Evolutionary conservation across 2,329 filamentous ascomycete species (phyloP).

Genomic region (Biscogniauxia sp.): DNA sequence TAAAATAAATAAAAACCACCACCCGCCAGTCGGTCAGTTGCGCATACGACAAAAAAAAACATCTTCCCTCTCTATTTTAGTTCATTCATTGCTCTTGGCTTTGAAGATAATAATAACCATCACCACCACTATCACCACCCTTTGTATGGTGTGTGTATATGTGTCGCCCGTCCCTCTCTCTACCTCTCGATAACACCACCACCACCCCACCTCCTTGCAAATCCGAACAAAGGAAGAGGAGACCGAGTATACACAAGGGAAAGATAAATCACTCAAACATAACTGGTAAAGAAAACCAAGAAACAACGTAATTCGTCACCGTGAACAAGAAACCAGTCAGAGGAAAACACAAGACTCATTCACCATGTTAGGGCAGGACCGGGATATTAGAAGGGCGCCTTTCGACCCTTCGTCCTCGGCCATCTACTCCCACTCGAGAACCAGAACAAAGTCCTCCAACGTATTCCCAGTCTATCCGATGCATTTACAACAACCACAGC

Average conservation of each 20-base stretch:
- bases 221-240: too few species aligned
- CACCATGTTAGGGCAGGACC: conserved; percentile 32
- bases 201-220: too few species aligned
- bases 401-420: conserved; percentile 27
- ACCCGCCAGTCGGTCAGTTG: too few species aligned
- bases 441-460: conserved; percentile 57
- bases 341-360: conserved; percentile 11
- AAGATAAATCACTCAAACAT: not conserved
- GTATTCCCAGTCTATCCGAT: conserved; percentile 40
- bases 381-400: conserved; percentile 28
- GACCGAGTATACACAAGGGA: not conserved
- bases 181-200: too few species aligned
- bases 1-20: not conserved
- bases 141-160: too few species aligned
- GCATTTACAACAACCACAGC: conserved; percentile 35
- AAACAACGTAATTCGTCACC: conserved; percentile 19
- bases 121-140: too few species aligned
- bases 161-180: too few species aligned
- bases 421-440: conserved; percentile 52
- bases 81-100: too few species aligned
- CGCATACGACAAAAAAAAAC: too few species aligned
- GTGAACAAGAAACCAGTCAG: conserved; percentile 7
- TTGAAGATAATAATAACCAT: too few species aligned
- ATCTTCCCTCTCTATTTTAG: not conserved
- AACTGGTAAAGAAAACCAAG: conserved; percentile 4